These are phyloP conservation scores for Beta corolliflora DNA, from an alignment of 179 eudicot genomes.

Conservation along the genomic window DNA sequence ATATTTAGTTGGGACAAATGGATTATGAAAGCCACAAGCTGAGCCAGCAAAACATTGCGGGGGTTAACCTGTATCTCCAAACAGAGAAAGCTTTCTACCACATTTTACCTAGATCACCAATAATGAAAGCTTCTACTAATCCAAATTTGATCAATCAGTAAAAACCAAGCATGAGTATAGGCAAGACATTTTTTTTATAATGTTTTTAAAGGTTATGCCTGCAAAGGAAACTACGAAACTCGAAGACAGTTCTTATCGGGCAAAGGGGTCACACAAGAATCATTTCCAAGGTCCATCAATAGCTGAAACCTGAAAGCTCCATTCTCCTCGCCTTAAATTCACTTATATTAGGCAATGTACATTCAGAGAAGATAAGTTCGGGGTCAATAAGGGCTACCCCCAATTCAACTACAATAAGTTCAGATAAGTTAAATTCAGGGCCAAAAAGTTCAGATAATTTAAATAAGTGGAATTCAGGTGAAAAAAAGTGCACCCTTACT, in stretches of 20 bases:
- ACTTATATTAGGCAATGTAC: too few relatives aligned
- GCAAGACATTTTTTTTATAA: neutral
- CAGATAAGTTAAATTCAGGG: too few relatives aligned
- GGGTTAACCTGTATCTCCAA: neutral
- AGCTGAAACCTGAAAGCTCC: neutral
- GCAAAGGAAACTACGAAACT: neutral
- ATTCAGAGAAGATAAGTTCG: too few relatives aligned
- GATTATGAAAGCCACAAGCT: neutral
- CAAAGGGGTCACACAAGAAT: neutral
- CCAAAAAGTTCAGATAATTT: too few relatives aligned
- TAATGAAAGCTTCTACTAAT: neutral
- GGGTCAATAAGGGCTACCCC: too few relatives aligned
- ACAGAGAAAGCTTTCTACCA: neutral
- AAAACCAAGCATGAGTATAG: neutral
- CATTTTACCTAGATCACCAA: neutral
- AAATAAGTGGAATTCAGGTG: too few relatives aligned
- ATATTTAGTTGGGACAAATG: neutral
- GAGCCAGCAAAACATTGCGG: neutral
- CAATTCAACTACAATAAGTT: too few relatives aligned
- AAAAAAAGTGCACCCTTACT: neutral
- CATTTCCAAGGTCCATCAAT: neutral
- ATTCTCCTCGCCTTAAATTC: too few relatives aligned
- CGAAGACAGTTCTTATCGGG: neutral
- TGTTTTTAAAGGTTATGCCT: too few relatives aligned
- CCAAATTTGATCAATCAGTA: neutral